Percentiles rank a stretch among this genome's conserved stretches.
These are phyloP conservation scores for Artemisia annua DNA, from an alignment of 129 eudicot species.

Conservation along the genomic window DNA sequence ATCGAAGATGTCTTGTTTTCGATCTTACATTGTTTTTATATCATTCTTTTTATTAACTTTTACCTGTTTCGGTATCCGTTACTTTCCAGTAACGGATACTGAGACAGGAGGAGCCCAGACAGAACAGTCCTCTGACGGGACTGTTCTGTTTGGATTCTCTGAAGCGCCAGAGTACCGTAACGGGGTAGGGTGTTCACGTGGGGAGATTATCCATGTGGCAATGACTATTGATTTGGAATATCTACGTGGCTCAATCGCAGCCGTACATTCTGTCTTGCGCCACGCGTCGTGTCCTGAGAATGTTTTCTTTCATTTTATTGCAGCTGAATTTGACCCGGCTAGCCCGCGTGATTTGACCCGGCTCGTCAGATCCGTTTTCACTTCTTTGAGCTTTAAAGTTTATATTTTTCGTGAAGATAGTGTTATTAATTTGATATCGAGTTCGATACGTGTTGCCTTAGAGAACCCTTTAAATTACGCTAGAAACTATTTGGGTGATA, in stretches of 20 bases:
- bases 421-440: conserved; percentile 70
- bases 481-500: conserved; percentile 83
- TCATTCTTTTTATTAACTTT: conserved; percentile 29
- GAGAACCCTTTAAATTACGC: conserved; percentile 97
- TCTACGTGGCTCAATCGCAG: conserved; percentile 79
- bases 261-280: conserved; percentile 88
- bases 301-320: conserved; percentile 78
- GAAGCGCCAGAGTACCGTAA: conserved; percentile 92
- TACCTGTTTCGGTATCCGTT: conserved; percentile 55
- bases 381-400: conserved; percentile 72
- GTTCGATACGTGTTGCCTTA: conserved; percentile 66
- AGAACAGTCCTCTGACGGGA: conserved; percentile 7
- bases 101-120: neutral
- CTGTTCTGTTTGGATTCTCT: conserved; percentile 38
- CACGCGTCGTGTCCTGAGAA: conserved; percentile 89
- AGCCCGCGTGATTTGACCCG: conserved; percentile 75
- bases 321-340: conserved; percentile 92
- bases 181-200: conserved; percentile 47
- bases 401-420: conserved; percentile 82
- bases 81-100: conserved; percentile 39
- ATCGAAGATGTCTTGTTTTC: conserved; percentile 30
- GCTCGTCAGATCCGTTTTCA: conserved; percentile 71
- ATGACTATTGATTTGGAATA: conserved; percentile 88
- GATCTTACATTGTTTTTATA: conserved; percentile 29
- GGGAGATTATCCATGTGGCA: conserved; percentile 58